Base-by-base conservation (phyloP, 2,329 filamentous ascomycete genomes). In the Paecilomyces sp. region DNA sequence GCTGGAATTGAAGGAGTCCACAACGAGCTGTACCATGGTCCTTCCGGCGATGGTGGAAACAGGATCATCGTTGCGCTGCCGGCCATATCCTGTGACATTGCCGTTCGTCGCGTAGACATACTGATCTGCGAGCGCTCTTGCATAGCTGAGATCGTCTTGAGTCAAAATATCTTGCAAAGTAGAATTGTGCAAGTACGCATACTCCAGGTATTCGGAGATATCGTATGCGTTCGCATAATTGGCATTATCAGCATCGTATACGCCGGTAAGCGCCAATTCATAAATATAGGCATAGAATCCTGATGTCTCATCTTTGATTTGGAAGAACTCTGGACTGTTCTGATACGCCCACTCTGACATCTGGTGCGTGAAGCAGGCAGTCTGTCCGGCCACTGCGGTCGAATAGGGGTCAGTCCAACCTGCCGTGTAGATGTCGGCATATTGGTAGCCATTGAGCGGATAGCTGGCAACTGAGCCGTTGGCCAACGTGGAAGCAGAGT, bases 361-460 rank as follows among this genome's bases (percentile, higher is more conserved):
- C 24, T 73, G 65, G 54, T 79, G 75, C 53, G 66, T 64, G 0
- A 72, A 70, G 61, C 81, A 84, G 57, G 76, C 73, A 30, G 71
- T 65, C n/a, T 78, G 72, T 2, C 83, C 85, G 24, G 75, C 73
- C 5, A 86, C 59, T 58, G 75, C 79, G 50, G 84, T 72, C n/a
- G 77, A 82, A 36, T 77, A 74, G 2, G 82, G 79, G 63, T 86
- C 83, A 1, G 73, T 65, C 1, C 65, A 64, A 9, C 77, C 72
- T 1, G 77, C 65, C 0, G 78, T 76, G 22, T 79, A 68, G 24
- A 87, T 77, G 31, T 73, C 74, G 7, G 82, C 75, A 67, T 86
- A 86, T 65, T 86, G 83, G 65, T 86, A 86, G 41, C 84, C 83
- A 54, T 74, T 69, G 36, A 86, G 66, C 0, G 84, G 84, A 54